Base-by-base conservation (phyloP, 139 green algal species). In the Chlamydomonas incerta region DNA sequence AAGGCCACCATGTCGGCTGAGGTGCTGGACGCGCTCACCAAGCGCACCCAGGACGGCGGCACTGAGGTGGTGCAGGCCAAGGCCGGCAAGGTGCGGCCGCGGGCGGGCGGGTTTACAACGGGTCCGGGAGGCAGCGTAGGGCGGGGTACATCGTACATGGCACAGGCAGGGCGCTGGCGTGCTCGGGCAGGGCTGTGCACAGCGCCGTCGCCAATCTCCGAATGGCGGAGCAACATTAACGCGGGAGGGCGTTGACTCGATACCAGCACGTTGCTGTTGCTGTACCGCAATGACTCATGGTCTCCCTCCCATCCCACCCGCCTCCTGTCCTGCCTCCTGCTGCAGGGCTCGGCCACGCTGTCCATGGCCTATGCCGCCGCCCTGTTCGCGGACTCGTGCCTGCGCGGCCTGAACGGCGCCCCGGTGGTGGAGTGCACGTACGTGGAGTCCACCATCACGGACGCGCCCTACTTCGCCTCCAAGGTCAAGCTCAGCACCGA, bases 301-400 rank as follows among this genome's bases (percentile, higher is more conserved):
- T n/a, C n/a, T n/a, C n/a, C n/a, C n/a, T n/a, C n/a, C n/a, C n/a
- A n/a, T n/a, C 41, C 41, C 41, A 13, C 8, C 55, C 17, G 55
- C 18, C 20, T 28, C 20, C 55, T 24, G 9, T 18, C 55, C 55
- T 62, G 2, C 55, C 21, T 2, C 55, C 9, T 5, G 8, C 60
- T 21, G 24, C 91, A 96, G 94, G 97, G 97, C 29, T 98, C 94
- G 24, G 97, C 97, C 52, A 99, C 98, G 8, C 93, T 99, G 75
- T 99, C 96, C 50, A 99, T 99, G 98, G 98, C 98, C 0, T 99
- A 99, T 77, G 98, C 98, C 15, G 98, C 95, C 50, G 98, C 97
- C 3, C 94, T 98, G 68, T 99, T 99, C 71, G 96, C 95, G 21
- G 96, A 99, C 85, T 93, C 95, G 0, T 96, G 92, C 90, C 93